Base-by-base conservation (phyloP, 441 rosid genomes). In the Gossypium gossypioides region DNA sequence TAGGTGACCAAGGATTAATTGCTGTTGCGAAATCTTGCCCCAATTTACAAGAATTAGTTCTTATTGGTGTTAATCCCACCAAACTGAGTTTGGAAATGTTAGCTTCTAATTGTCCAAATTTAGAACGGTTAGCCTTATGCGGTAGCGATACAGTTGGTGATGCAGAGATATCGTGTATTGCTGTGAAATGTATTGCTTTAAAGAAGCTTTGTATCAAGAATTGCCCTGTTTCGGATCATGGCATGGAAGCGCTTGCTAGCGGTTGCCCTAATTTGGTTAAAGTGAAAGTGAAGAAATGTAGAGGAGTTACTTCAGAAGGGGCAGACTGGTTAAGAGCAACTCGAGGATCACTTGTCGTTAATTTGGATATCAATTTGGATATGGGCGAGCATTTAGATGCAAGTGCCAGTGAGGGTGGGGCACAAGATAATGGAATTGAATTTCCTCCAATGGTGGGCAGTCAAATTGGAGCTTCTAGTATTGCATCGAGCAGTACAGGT, bases 261-360 rank as follows among this genome's bases (percentile, higher is more conserved):
- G 93, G 95, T 71, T 89, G 92, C 78, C 97, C 93, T 0, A 91
- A 86, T 78, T 80, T 88, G 85, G 83, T 91, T 9, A 88, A 91
- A 78, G 89, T 89, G 72, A 91, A 89, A 84, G 86, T 91, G 78
- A 91, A 87, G 85, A 91, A 89, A 71, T 89, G 96, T 76, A 81
- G 87, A 81, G 86, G 83, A 8, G 92, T 91, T 66, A 89, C 96
- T 25, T 50, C 70, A 3, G 84, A 81, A 50, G 85, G 82, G 21
- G 91, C 85, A 0, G 89, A 85, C 72, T 73, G 81, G 86, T 81
- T 89, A 74, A 83, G 90, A 76, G 71, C 78, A 0, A 83, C 72
- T 65, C 82, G 93, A 75, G 89, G 63, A 60, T 82, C 83, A 0
- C 77, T 89, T 6, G 82, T 85, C 0, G 87, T 91, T 77, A 86